A percentile compares a stretch with the other conserved stretches of the same genome.
phyloP scores from a whole-genome alignment of 2,329 filamentous ascomycete genomes.

The Ambrosiella xylebori region DNA sequence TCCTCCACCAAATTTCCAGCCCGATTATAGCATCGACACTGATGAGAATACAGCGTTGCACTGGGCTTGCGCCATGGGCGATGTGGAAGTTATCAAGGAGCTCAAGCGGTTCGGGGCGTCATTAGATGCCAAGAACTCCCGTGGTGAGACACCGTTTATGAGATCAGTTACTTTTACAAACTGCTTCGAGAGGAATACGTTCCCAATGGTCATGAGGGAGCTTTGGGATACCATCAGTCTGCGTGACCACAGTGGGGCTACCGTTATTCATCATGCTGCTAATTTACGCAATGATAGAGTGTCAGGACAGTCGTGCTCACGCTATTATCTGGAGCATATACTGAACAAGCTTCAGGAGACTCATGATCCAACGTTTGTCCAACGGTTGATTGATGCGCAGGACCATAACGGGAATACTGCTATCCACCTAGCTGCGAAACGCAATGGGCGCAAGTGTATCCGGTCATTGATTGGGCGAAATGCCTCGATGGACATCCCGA shows the following conservation, averaged over 20 bases:
- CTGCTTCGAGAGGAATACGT: constrained; percentile 84
- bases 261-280: constrained; percentile 87
- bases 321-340: constrained; percentile 86
- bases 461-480: constrained; percentile 64
- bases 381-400: constrained; percentile 61
- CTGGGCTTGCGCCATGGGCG: constrained; percentile 96
- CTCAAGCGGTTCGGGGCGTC: constrained; percentile 66
- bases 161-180: constrained; percentile 92
- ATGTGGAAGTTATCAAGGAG: constrained; percentile 78
- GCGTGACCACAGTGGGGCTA: constrained; percentile 65
- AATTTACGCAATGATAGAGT: constrained; percentile 67
- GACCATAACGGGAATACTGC: constrained; percentile 85
- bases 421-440: constrained; percentile 54
- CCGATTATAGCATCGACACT: constrained; percentile 84
- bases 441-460: constrained; percentile 77
- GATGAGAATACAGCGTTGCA: constrained; percentile 86
- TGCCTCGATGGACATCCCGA: constrained; percentile 66
- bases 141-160: constrained; percentile 84
- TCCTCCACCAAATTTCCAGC: constrained; percentile 71
- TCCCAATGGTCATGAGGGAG: constrained; percentile 68
- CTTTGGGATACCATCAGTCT: constrained; percentile 66
- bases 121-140: constrained; percentile 50
- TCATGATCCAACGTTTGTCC: constrained; percentile 58
- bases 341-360: constrained; percentile 72
- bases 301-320: constrained; percentile 72